A percentile compares a stretch with the other conserved stretches of the same genome.
Conservation (phyloP, 75 land plant species). For the Cupressus sempervirens region DNA sequence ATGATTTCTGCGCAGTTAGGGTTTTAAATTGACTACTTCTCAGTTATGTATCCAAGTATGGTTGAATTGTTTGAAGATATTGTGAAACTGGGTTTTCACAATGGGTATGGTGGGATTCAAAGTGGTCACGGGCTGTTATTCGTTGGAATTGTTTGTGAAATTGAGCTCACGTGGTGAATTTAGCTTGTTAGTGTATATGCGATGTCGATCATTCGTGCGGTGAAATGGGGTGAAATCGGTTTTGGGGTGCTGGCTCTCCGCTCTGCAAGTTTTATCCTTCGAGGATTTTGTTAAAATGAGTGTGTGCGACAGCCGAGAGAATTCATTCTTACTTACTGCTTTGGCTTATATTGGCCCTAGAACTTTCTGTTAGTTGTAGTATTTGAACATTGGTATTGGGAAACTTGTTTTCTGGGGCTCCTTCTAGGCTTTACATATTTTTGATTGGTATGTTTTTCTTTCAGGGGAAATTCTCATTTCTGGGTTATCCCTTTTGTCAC, state of each 20-base stretch:
- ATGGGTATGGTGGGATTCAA: neutral
- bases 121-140: neutral
- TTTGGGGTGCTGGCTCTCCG: neutral
- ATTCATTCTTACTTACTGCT: neutral
- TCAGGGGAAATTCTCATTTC: too few species aligned
- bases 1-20: neutral
- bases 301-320: neutral
- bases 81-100: neutral
- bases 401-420: neutral
- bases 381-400: neutral
- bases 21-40: neutral
- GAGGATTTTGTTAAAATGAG: neutral
- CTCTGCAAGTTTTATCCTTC: neutral
- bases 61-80: neutral
- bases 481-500: too few species aligned
- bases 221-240: neutral
- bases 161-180: neutral
- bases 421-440: neutral
- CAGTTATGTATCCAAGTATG: neutral
- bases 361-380: neutral
- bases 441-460: neutral
- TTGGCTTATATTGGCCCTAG: too few species aligned
- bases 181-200: neutral
- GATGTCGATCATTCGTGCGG: neutral
- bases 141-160: neutral